Evolutionary conservation across 1,139 yeast species (phyloP).

Genomic region (Meyerozyma sp.): DNA sequence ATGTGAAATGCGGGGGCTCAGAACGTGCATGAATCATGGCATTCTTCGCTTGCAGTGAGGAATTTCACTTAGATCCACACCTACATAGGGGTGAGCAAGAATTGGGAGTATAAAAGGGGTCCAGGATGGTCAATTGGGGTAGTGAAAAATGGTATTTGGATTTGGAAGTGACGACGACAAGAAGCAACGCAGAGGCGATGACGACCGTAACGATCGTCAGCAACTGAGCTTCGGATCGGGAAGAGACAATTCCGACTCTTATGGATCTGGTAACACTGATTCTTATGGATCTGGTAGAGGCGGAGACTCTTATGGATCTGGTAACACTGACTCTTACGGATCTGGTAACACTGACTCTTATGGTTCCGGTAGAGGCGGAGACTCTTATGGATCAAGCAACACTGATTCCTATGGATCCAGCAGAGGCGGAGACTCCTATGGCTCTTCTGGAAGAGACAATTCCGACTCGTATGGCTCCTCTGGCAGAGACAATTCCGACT

Average conservation of each 20-base stretch:
- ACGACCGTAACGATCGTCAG: not conserved
- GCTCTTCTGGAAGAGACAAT: conserved; percentile 11
- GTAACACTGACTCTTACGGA: conserved; percentile 15
- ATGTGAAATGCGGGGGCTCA: not conserved
- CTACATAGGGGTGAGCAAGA: not conserved
- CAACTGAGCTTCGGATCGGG: conserved; percentile 11
- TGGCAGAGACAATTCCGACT: conserved; percentile 8
- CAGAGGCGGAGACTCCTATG: conserved; percentile 9
- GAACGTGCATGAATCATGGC: not conserved
- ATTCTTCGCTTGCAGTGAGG: not conserved
- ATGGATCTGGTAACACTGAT: conserved; percentile 13
- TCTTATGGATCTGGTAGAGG: conserved; percentile 15
- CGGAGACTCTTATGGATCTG: conserved; percentile 13
- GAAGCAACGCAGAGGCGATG: conserved; percentile 5
- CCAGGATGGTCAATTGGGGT: not conserved
- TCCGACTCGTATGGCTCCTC: conserved; percentile 10
- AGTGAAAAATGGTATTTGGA: conserved; percentile 23
- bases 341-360: not conserved
- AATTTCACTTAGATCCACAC: not conserved
- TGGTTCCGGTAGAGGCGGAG: too few relatives aligned
- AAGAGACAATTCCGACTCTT: conserved; percentile 10
- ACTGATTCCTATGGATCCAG: conserved; percentile 5
- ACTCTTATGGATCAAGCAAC: not conserved
- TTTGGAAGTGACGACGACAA: conserved; percentile 19
- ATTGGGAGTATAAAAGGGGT: not conserved